These are phyloP conservation scores for Rugonectria rugulosa DNA, from an alignment of 2,329 filamentous ascomycete genomes.

Conservation along the genomic window DNA sequence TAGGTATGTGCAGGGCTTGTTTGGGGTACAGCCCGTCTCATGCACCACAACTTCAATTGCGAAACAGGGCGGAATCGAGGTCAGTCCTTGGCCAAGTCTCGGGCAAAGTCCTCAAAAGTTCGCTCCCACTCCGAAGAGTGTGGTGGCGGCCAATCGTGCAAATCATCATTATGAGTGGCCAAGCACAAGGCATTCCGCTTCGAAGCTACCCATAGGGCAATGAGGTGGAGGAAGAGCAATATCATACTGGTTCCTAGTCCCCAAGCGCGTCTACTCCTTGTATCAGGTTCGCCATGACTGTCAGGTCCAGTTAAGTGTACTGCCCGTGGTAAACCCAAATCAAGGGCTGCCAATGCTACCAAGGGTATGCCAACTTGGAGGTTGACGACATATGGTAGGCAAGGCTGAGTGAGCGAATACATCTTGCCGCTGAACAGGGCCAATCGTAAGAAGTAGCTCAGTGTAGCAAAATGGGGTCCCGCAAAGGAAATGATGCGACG, in stretches of 20 bases:
- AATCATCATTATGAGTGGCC: slow-evolving; percentile 35
- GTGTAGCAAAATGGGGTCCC: slow-evolving; percentile 40
- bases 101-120: not conserved
- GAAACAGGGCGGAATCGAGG: too few relatives aligned
- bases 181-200: slow-evolving; percentile 46
- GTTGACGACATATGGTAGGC: slow-evolving; percentile 74
- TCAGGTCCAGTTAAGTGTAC: slow-evolving; percentile 4
- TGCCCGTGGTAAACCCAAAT: slow-evolving; percentile 56
- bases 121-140: not conserved
- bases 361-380: slow-evolving; percentile 72
- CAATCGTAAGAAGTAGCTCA: slow-evolving; percentile 56
- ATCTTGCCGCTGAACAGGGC: slow-evolving; percentile 74
- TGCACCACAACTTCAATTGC: too few relatives aligned
- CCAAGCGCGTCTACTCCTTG: slow-evolving; percentile 27
- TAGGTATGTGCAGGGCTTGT: too few relatives aligned
- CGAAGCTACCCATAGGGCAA: slow-evolving; percentile 44
- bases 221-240: slow-evolving; percentile 45
- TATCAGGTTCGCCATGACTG: not conserved
- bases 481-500: slow-evolving; percentile 41
- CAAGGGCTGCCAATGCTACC: slow-evolving; percentile 72
- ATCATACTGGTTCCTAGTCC: slow-evolving; percentile 42
- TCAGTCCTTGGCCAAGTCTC: too few relatives aligned
- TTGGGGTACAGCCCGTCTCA: too few relatives aligned
- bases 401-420: slow-evolving; percentile 69
- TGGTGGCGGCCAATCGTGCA: slow-evolving; percentile 39